phyloP scores from a whole-genome alignment of 805 yeast species.

The Lipomyces anomalus region DNA sequence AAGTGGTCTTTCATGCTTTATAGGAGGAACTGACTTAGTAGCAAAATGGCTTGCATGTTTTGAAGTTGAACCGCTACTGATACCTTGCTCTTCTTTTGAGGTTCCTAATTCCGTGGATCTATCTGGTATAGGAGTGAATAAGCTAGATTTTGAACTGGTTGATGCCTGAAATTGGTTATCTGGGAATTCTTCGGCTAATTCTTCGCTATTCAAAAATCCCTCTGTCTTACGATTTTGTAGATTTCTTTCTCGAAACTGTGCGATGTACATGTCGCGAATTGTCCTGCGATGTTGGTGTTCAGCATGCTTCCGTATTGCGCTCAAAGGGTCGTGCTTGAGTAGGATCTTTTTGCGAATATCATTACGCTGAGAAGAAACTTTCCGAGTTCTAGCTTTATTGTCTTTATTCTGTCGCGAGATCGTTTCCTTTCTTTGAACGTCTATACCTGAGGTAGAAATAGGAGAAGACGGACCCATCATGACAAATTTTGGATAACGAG shows the following conservation, averaged over 20 bases:
- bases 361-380: not conserved
- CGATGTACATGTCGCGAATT: not conserved
- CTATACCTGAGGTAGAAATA: not conserved
- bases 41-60: not conserved
- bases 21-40: not conserved
- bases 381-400: not conserved
- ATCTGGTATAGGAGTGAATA: too few relatives aligned
- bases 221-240: not conserved
- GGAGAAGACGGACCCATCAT: conserved; percentile 1
- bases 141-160: too few relatives aligned
- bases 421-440: not conserved
- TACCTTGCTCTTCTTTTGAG: not conserved
- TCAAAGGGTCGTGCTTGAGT: conserved; percentile 1
- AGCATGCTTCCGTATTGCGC: not conserved
- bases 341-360: not conserved
- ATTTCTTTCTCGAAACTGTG: not conserved
- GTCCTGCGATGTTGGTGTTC: not conserved
- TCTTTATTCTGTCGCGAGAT: not conserved
- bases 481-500: conserved; percentile 5
- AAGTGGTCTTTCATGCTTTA: too few relatives aligned
- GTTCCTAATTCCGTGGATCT: too few relatives aligned
- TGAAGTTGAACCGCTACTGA: not conserved
- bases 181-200: not conserved
- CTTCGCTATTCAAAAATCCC: conserved; percentile 1
- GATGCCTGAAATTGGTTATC: not conserved